A percentile compares a stretch with the other conserved stretches of the same genome.
Conservation (phyloP, 768 basidiomycete species). For the Mycena sanguinolenta region DNA sequence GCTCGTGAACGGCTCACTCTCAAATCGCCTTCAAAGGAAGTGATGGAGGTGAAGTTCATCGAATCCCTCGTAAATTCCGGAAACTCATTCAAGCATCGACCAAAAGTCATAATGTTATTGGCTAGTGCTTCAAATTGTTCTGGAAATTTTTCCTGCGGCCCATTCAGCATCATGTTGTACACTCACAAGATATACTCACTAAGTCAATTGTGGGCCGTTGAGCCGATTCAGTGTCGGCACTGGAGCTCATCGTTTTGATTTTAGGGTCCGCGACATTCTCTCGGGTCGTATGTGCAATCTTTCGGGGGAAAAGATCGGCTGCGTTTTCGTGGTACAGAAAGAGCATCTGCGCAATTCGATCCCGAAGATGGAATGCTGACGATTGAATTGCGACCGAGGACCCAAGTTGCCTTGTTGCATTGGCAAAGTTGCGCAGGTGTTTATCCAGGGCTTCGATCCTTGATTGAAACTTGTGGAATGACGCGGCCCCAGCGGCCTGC, state of each 20-base stretch:
- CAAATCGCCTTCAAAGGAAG: constrained; percentile 77
- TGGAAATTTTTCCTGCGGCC: constrained; percentile 71
- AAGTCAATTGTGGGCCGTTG: constrained; percentile 69
- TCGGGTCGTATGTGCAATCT: constrained; percentile 60
- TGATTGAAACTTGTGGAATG: constrained; percentile 72
- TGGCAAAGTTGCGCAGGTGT: constrained; percentile 81
- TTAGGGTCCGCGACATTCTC: constrained; percentile 50
- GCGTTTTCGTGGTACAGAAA: constrained; percentile 83
- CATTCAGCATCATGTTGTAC: not conserved
- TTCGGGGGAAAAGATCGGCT: constrained; percentile 81
- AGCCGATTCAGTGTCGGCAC: constrained; percentile 55
- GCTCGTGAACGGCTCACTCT: constrained; percentile 55
- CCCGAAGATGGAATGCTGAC: constrained; percentile 78
- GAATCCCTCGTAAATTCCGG: constrained; percentile 84
- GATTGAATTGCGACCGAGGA: constrained; percentile 84
- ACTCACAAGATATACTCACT: not conserved
- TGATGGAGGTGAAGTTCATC: constrained; percentile 75
- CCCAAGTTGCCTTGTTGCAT: constrained; percentile 81
- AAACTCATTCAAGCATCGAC: constrained; percentile 81
- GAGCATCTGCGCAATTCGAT: constrained; percentile 75
- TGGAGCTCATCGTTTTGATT: constrained; percentile 44
- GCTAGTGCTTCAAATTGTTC: constrained; percentile 73
- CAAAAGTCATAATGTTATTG: constrained; percentile 75
- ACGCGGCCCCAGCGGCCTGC: constrained; percentile 76
- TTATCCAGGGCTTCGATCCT: constrained; percentile 30